A percentile compares a stretch with the other conserved stretches of the same genome.
Conservation (phyloP, 2,329 filamentous ascomycete genomes). For the Elsinoe batatas region DNA sequence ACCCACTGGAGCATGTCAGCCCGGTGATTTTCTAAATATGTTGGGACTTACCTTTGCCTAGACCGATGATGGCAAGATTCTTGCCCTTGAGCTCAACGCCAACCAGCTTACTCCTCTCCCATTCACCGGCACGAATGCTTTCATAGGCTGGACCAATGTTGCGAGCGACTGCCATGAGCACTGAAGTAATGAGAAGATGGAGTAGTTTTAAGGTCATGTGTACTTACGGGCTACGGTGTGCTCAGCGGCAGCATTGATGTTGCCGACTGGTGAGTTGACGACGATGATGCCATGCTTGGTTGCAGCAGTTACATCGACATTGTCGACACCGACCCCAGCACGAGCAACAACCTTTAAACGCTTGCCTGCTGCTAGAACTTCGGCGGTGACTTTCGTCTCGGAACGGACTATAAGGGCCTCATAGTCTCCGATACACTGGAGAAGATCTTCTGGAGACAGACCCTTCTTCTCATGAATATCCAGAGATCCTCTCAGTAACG, state of each 20-base stretch:
- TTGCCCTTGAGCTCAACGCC: slow-evolving; percentile 72
- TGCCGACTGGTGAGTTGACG: slow-evolving; percentile 69
- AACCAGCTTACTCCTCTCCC: slow-evolving; percentile 65
- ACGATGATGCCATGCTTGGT: slow-evolving; percentile 67
- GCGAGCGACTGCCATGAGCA: slow-evolving; percentile 63
- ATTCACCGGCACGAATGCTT: slow-evolving; percentile 60
- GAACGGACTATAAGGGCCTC: slow-evolving; percentile 71
- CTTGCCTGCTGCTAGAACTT: slow-evolving; percentile 54
- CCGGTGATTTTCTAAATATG: not conserved
- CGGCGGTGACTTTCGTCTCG: slow-evolving; percentile 67
- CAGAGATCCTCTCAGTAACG: slow-evolving; percentile 55
- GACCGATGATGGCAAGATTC: slow-evolving; percentile 63
- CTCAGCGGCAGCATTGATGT: slow-evolving; percentile 71
- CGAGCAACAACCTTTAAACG: slow-evolving; percentile 69
- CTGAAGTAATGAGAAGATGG: slow-evolving; percentile 28
- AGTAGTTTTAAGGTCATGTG: not conserved
- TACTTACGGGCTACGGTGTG: slow-evolving; percentile 53
- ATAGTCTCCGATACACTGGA: slow-evolving; percentile 58
- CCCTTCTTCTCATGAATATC: slow-evolving; percentile 60
- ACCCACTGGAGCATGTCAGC: slow-evolving; percentile 44
- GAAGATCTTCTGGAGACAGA: slow-evolving; percentile 53
- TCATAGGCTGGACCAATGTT: slow-evolving; percentile 62
- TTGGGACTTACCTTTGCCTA: slow-evolving; percentile 55
- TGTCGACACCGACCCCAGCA: slow-evolving; percentile 74
- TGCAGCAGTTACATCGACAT: slow-evolving; percentile 65